Evolutionary conservation across 2,329 filamentous ascomycete species (phyloP), one percentile per base, ranked within the genome.

Genomic region (Ascochyta clinopodiicola): DNA sequence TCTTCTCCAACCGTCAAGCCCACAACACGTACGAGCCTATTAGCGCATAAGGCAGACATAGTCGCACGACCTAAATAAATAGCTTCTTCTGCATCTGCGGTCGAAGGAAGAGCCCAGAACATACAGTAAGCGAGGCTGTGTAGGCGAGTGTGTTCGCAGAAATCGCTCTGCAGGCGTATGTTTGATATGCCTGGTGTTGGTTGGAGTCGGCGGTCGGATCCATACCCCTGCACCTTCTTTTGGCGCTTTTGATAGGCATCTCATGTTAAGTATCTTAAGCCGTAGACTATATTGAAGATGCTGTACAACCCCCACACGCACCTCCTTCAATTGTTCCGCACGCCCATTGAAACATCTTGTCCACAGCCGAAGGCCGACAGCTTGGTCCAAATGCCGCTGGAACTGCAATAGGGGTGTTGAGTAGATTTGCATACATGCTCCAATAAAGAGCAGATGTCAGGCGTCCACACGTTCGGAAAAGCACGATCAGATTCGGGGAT

Each of bases 1-100:
- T 88, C 47, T 87, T 88, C 76, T 86, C 85, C 42, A 84, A 88
- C 75, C 83, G 86, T 45, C 75, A 78, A 38, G 77, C 80, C 25
- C 84, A 87, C 71, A 83, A 81, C 69, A 77, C 77, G 34, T 87
- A 87, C 65, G 84, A 87, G 74, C 72, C 82, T 25, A 73, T 84
- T 45, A 63, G 66, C 24, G 63, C 64, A 36, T 70, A 67, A 39
- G 25, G 6, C 13, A 29, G 35, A 29, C 31, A n/a, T 9, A 21
- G 32, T 31, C 38, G 47, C 32, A 31, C 42, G 21, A 43, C 46
- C 7, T 13, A 21, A n/a, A 25, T 12, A 4, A 21, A 32, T 5
- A 44, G 13, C 12, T n/a, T 15, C 32, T 10, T 37, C 17, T 13
- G 24, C 38, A 19, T 32, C 9, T 37, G 12, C 32, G 8, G 21